Percentiles rank a stretch among this genome's conserved stretches.
These are phyloP conservation scores for Hyphopichia homilentoma DNA, from an alignment of 805 yeast species.

Conservation along the genomic window DNA sequence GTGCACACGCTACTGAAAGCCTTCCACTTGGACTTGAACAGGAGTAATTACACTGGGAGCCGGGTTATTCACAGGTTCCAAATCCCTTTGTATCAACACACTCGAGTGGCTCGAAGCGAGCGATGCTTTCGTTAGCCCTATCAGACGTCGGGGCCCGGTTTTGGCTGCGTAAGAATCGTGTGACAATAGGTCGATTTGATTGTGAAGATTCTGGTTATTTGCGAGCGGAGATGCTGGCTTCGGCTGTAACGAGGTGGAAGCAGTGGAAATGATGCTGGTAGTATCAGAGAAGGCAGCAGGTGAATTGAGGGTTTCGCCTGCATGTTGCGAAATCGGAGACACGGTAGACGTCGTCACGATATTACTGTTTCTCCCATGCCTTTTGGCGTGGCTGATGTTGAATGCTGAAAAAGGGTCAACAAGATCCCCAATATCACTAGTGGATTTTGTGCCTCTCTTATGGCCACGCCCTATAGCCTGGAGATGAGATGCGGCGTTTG, in stretches of 20 bases:
- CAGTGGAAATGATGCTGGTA: constrained; percentile 4
- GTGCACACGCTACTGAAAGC: constrained; percentile 3
- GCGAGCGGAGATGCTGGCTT: constrained; percentile 9
- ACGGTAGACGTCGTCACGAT: neutral
- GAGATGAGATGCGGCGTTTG: constrained; percentile 1
- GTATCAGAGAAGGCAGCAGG: constrained; percentile 3
- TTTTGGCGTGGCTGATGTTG: neutral
- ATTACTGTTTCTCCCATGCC: neutral
- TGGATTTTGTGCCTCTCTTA: constrained; percentile 1
- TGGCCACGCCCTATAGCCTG: neutral
- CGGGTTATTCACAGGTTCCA: constrained; percentile 21
- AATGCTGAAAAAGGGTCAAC: constrained; percentile 1
- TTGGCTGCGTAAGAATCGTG: constrained; percentile 10
- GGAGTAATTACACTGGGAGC: constrained; percentile 40
- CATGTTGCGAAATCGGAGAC: neutral
- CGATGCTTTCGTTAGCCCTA: constrained; percentile 25
- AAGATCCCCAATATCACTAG: constrained; percentile 1
- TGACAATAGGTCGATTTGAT: constrained; percentile 4
- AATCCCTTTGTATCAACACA: constrained; percentile 27
- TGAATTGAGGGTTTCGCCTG: neutral
- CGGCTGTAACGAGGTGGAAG: neutral
- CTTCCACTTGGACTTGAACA: constrained; percentile 26
- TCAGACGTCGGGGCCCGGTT: constrained; percentile 16
- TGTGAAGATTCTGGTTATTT: constrained; percentile 11
- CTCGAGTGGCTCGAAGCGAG: constrained; percentile 15